Base-by-base conservation (phyloP, 805 yeast genomes). In the Candida silvicultrix region DNA sequence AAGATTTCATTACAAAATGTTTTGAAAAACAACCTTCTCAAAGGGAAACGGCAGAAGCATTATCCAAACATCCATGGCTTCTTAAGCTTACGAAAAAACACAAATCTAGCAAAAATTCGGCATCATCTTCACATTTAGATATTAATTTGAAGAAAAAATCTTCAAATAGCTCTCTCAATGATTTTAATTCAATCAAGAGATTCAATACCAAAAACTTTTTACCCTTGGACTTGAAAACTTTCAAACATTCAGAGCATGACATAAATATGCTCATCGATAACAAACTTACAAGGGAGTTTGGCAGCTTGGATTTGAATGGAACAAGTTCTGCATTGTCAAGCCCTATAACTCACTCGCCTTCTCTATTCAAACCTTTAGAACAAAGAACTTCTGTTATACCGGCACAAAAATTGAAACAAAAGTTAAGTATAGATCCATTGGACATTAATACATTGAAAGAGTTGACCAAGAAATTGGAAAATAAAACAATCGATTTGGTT, bases 21-120 rank as follows among this genome's bases (percentile, higher is more conserved):
- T 83, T 87, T 53, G 83, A 81, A 52, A 81, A 81, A 55, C 82
- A 83, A 52, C 87, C 92, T 1, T 68, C 66, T 21, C 61, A 75
- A 22, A 68, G 96, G 46, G 65, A 69, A 2, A 65, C 76, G 6
- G 92, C 92, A 0, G 65, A 65, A 29, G 64, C 74, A 34, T 67
- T 89, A 22, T 61, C 78, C 21, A 60, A 69, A 25, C 90, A 85
- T 58, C 71, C 71, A 18, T 87, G 95, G 95, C 54, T 86, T 7
- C 47, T 19, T 12, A 18, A 16, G 4, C 18, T 34, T 8, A 18
- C 12, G 11, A 43, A 23, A 5, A 16, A 21, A 7, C 32, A 12
- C 20, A 29, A 16, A 20, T 16, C 39, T 12, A 18, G 5, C 15
- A 15, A 12, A 19, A 38, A 4, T 21, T 39, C 2, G 15, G 19